Evolutionary conservation across 192 early-diverging fungal genomes (phyloP).

Genomic region (Entomortierella parvispora): DNA sequence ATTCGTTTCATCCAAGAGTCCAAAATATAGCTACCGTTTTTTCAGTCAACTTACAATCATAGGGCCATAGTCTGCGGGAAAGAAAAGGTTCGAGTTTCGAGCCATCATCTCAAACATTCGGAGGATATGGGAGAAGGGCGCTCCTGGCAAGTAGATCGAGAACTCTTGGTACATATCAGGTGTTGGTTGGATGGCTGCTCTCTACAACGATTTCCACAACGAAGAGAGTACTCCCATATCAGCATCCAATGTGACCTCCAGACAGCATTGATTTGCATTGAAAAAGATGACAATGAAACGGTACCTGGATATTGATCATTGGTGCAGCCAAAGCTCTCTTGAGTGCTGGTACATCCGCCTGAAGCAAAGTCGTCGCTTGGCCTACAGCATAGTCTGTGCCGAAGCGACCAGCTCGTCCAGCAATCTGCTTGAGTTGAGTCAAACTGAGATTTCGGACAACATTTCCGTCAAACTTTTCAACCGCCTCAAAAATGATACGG

Average conservation of each 20-base stretch:
- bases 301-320: slow-evolving; percentile 32
- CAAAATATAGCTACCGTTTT: too few species aligned
- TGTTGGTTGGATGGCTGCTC: slow-evolving; percentile 34
- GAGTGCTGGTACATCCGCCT: slow-evolving; percentile 22
- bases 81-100: slow-evolving; percentile 37
- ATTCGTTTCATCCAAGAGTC: too few species aligned
- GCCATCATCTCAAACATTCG: slow-evolving; percentile 39
- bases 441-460: slow-evolving; percentile 60
- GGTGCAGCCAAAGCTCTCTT: slow-evolving; percentile 28
- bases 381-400: slow-evolving; percentile 74
- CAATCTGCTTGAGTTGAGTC: slow-evolving; percentile 94
- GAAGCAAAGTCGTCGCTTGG: slow-evolving; percentile 73
- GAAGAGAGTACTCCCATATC: not conserved
- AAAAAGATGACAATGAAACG: not conserved
- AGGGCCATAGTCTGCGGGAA: slow-evolving; percentile 11
- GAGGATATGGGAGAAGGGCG: slow-evolving; percentile 37
- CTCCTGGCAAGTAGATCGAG: slow-evolving; percentile 33
- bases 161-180: slow-evolving; percentile 40
- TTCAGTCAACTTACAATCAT: slow-evolving; percentile 48
- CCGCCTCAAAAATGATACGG: slow-evolving; percentile 84
- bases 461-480: slow-evolving; percentile 86
- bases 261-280: not conserved
- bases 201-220: slow-evolving; percentile 3
- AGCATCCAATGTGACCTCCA: too few species aligned
- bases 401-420: slow-evolving; percentile 90